Conservation (phyloP, 371 early-diverging fungal genomes). For the Apophysomyces elegans region DNA sequence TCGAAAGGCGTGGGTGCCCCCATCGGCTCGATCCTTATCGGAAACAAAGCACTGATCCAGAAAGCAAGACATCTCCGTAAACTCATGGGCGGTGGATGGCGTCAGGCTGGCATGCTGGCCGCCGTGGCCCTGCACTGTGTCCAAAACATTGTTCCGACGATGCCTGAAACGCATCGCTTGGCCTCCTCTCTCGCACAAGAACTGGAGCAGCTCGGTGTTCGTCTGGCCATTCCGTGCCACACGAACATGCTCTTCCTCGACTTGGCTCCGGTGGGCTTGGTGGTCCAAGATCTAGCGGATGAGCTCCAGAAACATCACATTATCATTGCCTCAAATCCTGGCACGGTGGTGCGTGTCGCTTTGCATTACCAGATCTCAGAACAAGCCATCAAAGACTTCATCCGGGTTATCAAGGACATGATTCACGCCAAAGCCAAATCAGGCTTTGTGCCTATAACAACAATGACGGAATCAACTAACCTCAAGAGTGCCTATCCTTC, state of each 20-base stretch:
- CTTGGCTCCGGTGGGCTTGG: conserved; percentile 42
- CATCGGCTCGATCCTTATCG: conserved; percentile 85
- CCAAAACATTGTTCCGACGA: conserved; percentile 61
- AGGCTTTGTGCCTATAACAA: background rate
- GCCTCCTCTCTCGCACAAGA: conserved; percentile 64
- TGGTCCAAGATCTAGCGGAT: conserved; percentile 50
- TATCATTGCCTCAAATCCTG: conserved; percentile 51
- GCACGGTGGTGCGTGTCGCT: conserved; percentile 62
- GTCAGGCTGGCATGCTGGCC: conserved; percentile 84
- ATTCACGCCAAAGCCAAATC: conserved; percentile 13
- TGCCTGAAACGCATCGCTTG: conserved; percentile 66
- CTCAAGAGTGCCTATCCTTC: conserved; percentile 2
- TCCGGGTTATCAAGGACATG: conserved; percentile 25
- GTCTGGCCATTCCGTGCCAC: conserved; percentile 65
- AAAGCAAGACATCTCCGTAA: conserved; percentile 83
- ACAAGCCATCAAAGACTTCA: conserved; percentile 55
- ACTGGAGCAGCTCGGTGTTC: conserved; percentile 62
- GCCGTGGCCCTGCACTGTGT: conserved; percentile 74
- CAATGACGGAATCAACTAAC: background rate
- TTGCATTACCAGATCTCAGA: conserved; percentile 73
- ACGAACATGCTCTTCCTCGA: conserved; percentile 91
- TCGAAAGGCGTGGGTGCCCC: conserved; percentile 92
- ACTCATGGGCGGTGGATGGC: conserved; percentile 91
- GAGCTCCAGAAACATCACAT: conserved; percentile 54
- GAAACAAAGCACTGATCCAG: conserved; percentile 56